Base-by-base conservation (phyloP, 2,329 filamentous ascomycete species). In the Fusarium armeniacum region DNA sequence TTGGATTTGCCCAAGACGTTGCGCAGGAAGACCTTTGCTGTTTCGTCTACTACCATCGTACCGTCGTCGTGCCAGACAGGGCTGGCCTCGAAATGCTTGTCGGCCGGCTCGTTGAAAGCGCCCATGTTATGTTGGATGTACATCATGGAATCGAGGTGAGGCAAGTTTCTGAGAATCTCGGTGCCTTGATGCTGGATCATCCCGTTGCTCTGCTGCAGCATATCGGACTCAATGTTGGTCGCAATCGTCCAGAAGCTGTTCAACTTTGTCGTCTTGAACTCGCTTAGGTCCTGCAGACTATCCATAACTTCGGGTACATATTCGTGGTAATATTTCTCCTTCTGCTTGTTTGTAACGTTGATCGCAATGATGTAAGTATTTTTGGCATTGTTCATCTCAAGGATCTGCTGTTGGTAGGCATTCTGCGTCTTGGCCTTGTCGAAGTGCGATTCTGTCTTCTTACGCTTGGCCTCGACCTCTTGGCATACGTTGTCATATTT, bases 281-380 rank as follows among this genome's bases (percentile, higher is more conserved):
- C 94, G 65, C 92, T 94, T 54, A 99, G 87, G 74, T 98, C 94
- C 83, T 99, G 96, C 61, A 99, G 82, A 73, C 94, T 94, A 81
- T 98, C 93, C 77, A 99, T 86, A 62, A 98, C 83, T 77, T 98
- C 96, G 11, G 96, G 96, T 22, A 99, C 87, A 79, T 98, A 98
- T 79, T 98, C 94, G 78, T 98, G 91, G 77, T 97, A 99, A 83
- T 98, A 98, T 77, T 91, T 93, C 78, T 98, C 94, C 83, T 98
- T 99, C 76, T 97, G 91, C 83, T 96, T 97, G 81, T 99, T 99
- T 35, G 94, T 97, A 62, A 98, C 93, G 77, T 97, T 97, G 82
- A 99, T 97, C 65, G 90, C 88, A 76, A 99, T 97, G 65, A 99
- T 83, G 77, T 99, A 99, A n/a, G 92, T 94, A 79, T 99, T 99